Conservation (phyloP, 2,329 filamentous ascomycete species). For the Apiospora hydei region DNA sequence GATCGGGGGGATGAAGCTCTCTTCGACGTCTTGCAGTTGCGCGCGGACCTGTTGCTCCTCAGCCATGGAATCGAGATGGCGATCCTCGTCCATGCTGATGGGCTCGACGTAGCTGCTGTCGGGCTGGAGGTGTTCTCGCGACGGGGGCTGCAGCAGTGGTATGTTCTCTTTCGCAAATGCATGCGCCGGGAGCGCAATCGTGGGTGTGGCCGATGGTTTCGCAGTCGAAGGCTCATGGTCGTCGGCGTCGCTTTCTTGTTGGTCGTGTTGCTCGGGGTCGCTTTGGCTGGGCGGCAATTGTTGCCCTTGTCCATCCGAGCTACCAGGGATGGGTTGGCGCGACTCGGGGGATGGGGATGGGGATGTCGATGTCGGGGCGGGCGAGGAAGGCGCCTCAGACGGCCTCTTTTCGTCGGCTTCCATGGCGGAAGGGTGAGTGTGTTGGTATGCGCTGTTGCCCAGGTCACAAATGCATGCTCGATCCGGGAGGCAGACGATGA, state of each 20-base stretch:
- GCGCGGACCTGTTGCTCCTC: conserved; percentile 60
- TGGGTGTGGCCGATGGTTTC: background rate
- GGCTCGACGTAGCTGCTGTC: conserved; percentile 40
- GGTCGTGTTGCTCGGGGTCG: background rate
- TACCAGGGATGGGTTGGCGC: conserved; percentile 6
- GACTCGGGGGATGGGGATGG: background rate
- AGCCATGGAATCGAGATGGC: conserved; percentile 57
- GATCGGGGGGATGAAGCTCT: conserved; percentile 66
- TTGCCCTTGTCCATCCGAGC: background rate
- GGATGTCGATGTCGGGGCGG: background rate
- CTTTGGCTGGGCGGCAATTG: background rate
- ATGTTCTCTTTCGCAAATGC: conserved; percentile 8
- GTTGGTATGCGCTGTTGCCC: conserved; percentile 10
- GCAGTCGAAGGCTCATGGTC: background rate
- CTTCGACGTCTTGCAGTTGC: conserved; percentile 70
- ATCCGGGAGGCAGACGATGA: background rate
- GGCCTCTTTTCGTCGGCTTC: conserved; percentile 12
- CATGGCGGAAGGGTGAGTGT: background rate
- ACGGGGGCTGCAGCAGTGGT: background rate
- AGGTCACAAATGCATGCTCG: conserved; percentile 19
- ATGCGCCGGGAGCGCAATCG: conserved; percentile 2
- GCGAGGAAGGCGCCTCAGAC: conserved; percentile 2
- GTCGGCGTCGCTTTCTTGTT: background rate
- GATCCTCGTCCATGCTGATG: conserved; percentile 41
- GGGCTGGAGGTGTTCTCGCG: conserved; percentile 1